Conservation (phyloP, 768 basidiomycete genomes). For the Naematelia aurantialba region DNA sequence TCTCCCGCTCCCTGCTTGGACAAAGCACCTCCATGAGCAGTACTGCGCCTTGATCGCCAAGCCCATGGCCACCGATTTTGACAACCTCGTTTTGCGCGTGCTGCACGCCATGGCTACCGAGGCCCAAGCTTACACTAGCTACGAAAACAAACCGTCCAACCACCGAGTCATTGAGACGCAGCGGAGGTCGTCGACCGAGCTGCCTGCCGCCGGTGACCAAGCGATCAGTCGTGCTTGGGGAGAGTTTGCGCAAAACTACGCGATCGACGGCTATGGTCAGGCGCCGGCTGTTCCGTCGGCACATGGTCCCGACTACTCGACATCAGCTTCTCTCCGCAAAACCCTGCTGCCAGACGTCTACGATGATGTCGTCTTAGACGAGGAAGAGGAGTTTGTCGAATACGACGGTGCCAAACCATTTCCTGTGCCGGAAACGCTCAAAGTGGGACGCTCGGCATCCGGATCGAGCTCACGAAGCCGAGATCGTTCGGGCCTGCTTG, state of each 20-base stretch:
- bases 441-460: neutral
- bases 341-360: neutral
- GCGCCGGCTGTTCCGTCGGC: constrained; percentile 2
- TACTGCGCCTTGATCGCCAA: constrained; percentile 15
- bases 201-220: constrained; percentile 30
- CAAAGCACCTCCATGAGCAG: constrained; percentile 28
- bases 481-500: neutral
- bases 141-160: neutral
- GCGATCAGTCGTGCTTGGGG: constrained; percentile 29
- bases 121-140: constrained; percentile 19
- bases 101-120: constrained; percentile 29
- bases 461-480: neutral
- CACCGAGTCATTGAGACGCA: constrained; percentile 2
- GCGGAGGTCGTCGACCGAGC: constrained; percentile 7
- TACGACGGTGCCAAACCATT: constrained; percentile 38
- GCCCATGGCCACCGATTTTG: constrained; percentile 8
- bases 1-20: constrained; percentile 29
- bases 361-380: constrained; percentile 22
- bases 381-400: constrained; percentile 36
- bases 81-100: constrained; percentile 11
- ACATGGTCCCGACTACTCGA: neutral
- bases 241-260: constrained; percentile 16
- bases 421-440: neutral
- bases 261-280: constrained; percentile 11
- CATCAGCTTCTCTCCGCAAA: constrained; percentile 13